phyloP scores from a whole-genome alignment of 1,284 basidiomycete genomes.

The Cutaneotrichosporon sp. region DNA sequence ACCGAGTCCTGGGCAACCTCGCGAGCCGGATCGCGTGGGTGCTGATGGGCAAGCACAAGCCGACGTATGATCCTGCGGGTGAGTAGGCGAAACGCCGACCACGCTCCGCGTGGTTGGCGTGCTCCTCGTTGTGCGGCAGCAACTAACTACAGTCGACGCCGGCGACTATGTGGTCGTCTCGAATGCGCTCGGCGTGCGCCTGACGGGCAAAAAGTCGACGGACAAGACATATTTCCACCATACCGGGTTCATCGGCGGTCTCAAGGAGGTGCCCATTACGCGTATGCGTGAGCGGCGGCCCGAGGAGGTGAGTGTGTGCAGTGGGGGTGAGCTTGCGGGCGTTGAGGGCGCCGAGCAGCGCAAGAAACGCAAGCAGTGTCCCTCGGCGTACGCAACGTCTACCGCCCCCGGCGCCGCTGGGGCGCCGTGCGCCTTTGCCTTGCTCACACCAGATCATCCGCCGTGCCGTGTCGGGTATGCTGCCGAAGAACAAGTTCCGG shows the following conservation, averaged over 20 bases:
- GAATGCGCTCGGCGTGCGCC: constrained; percentile 74
- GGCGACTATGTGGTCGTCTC: constrained; percentile 98
- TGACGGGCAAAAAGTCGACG: constrained; percentile 83
- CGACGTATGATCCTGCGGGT: constrained; percentile 89
- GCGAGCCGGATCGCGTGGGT: constrained; percentile 89
- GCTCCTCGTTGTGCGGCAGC: too few species aligned
- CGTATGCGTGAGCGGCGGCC: constrained; percentile 78
- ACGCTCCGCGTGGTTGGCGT: too few species aligned
- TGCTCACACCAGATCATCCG: constrained; percentile 67
- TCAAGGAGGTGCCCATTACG: constrained; percentile 82
- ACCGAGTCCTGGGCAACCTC: constrained; percentile 84
- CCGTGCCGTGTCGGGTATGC: constrained; percentile 92
- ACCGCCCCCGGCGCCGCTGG: neutral
- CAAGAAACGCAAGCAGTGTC: too few species aligned
- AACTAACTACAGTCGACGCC: constrained; percentile 64
- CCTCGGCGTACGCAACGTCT: neutral
- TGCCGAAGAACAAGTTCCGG: constrained; percentile 90
- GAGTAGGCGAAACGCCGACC: too few species aligned
- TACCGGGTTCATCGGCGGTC: constrained; percentile 86
- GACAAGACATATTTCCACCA: constrained; percentile 87
- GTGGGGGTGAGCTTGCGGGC: too few species aligned
- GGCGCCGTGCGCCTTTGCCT: neutral
- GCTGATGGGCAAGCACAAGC: constrained; percentile 99
- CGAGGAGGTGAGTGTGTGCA: constrained; percentile 67
- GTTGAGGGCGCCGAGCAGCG: too few species aligned